Percentiles rank a stretch among this genome's conserved stretches.
phyloP scores from a whole-genome alignment of 305 asterid genomes.

The Fraxinus paxiana region DNA sequence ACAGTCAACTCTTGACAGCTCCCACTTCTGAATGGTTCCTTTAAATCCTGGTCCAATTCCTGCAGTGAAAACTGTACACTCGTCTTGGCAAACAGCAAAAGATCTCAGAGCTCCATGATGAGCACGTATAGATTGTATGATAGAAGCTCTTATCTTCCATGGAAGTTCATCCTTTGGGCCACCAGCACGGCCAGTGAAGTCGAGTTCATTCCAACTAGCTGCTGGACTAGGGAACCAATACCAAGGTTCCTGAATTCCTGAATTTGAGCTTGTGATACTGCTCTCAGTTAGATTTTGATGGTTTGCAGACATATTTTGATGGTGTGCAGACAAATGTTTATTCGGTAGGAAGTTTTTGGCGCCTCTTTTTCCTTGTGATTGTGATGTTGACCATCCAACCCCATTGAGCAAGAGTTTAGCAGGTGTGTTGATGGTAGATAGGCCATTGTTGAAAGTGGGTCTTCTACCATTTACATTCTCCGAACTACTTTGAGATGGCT shows the following conservation, averaged over 20 bases:
- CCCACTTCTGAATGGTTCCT: constrained; percentile 96
- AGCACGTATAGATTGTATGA: constrained; percentile 77
- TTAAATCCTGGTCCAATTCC: constrained; percentile 95
- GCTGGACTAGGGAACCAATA: constrained; percentile 88
- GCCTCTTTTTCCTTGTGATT: constrained; percentile 60
- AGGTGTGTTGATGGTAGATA: constrained; percentile 51
- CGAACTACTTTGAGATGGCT: constrained; percentile 48
- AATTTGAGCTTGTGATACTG: constrained; percentile 39
- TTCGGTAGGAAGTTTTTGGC: constrained; percentile 37
- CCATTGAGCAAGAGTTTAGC: constrained; percentile 69
- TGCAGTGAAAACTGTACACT: constrained; percentile 82
- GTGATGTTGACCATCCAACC: constrained; percentile 88
- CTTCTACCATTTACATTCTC: constrained; percentile 53
- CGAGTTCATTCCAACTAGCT: constrained; percentile 66
- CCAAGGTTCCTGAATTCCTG: constrained; percentile 78
- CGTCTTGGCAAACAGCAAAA: constrained; percentile 82
- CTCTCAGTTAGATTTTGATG: constrained; percentile 50
- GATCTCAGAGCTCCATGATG: constrained; percentile 95
- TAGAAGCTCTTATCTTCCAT: constrained; percentile 92
- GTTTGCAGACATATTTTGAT: constrained; percentile 35
- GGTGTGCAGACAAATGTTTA: constrained; percentile 33
- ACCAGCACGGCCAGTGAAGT: constrained; percentile 68
- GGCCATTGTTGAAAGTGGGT: constrained; percentile 41
- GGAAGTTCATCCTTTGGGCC: constrained; percentile 82
- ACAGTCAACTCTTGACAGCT: constrained; percentile 67